phyloP scores from a whole-genome alignment of 768 basidiomycete genomes.

The Cubamyces lactineus region DNA sequence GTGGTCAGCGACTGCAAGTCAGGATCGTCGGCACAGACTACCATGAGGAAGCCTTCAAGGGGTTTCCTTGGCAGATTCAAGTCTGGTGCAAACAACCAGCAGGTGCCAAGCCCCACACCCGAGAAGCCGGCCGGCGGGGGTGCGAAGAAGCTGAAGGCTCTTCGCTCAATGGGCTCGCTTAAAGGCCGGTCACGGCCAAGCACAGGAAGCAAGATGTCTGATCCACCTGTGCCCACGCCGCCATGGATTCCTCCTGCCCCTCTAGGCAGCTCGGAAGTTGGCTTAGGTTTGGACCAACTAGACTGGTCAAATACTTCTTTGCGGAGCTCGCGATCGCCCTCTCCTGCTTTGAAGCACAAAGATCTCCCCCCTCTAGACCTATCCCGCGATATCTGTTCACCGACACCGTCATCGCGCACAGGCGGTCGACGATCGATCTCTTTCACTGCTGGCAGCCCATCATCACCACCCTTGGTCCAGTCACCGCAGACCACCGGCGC shows the following conservation, averaged over 20 bases:
- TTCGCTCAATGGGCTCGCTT: conserved; percentile 82
- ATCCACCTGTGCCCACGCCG: conserved; percentile 23
- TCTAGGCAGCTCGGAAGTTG: conserved; percentile 20
- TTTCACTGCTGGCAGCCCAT: conserved; percentile 53
- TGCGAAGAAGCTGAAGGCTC: conserved; percentile 65
- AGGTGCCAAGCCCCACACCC: conserved; percentile 47
- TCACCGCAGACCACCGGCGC: conserved; percentile 38
- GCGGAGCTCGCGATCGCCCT: conserved; percentile 28
- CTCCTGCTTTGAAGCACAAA: conserved; percentile 26
- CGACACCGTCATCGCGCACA: conserved; percentile 43
- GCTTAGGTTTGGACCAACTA: conserved; percentile 42
- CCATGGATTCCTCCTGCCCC: conserved; percentile 21
- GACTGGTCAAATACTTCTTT: conserved; percentile 45
- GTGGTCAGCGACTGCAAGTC: conserved; percentile 39
- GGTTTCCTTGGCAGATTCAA: conserved; percentile 71
- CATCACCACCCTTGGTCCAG: conserved; percentile 50
- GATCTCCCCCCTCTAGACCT: conserved; percentile 41
- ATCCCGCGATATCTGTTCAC: conserved; percentile 34
- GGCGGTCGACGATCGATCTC: conserved; percentile 75
- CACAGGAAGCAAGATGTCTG: conserved; percentile 13
- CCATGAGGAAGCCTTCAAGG: conserved; percentile 63
- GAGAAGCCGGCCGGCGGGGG: conserved; percentile 41
- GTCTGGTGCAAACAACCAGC: conserved; percentile 45
- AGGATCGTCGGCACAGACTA: conserved; percentile 32
- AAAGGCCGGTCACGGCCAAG: conserved; percentile 43